phyloP scores from a whole-genome alignment of 306 rosid species.

The Trifolium repens region DNA sequence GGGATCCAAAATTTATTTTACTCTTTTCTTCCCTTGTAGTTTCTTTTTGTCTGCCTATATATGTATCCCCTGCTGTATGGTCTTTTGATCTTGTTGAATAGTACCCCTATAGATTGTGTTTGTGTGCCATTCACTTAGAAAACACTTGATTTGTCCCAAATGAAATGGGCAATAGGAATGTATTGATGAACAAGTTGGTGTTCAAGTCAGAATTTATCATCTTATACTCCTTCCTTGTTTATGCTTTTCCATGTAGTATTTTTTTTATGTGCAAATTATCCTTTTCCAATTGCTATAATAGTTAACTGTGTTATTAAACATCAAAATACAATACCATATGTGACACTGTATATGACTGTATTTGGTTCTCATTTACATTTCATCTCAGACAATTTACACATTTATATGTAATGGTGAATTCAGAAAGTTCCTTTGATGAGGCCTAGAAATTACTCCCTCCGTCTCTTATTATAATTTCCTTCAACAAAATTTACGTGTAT shows the following conservation, averaged over 20 bases:
- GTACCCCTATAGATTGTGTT: constrained; percentile 15
- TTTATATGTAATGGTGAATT: no score
- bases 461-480: no score
- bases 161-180: constrained; percentile 39
- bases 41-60: constrained; percentile 15
- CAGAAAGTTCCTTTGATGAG: no score
- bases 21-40: constrained; percentile 17
- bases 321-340: no score
- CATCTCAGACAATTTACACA: no score
- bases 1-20: constrained; percentile 35
- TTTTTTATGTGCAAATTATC: not conserved
- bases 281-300: not conserved
- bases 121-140: constrained; percentile 38
- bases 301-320: no score
- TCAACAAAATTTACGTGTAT: no score
- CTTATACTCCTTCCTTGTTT: constrained; percentile 9
- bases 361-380: no score
- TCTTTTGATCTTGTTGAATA: constrained; percentile 12
- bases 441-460: no score
- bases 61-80: constrained; percentile 21
- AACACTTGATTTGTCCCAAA: constrained; percentile 39
- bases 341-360: no score
- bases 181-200: constrained; percentile 36
- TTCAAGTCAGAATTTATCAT: constrained; percentile 37
- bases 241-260: not conserved